A percentile compares a stretch with the other conserved stretches of the same genome.
Evolutionary conservation across 805 yeast genomes (phyloP).

Genomic region (Candida adriatica): DNA sequence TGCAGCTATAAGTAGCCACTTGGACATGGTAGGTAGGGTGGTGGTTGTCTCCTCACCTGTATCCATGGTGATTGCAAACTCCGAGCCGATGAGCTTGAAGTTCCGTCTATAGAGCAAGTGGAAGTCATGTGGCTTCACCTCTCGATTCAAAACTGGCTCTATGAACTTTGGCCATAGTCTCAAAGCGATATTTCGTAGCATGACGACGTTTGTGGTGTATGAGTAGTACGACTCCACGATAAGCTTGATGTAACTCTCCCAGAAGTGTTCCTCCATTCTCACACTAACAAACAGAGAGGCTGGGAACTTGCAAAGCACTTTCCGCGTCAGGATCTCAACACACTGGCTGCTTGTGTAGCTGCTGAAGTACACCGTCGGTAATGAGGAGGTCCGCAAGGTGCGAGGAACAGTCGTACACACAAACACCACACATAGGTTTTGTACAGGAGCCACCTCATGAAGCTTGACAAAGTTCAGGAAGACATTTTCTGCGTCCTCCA

Average conservation of each 20-base stretch:
- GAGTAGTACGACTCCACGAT: conserved; percentile 20
- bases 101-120: conserved; percentile 25
- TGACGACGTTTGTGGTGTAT: conserved; percentile 18
- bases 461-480: conserved; percentile 15
- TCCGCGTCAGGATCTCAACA: conserved; percentile 5
- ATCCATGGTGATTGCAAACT: conserved; percentile 23
- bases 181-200: conserved; percentile 12
- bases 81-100: conserved; percentile 26
- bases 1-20: conserved; percentile 72
- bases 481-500: conserved; percentile 18
- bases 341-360: conserved; percentile 14
- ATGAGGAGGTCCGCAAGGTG: conserved; percentile 13
- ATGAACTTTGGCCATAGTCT: conserved; percentile 21
- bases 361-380: conserved; percentile 16
- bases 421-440: conserved; percentile 17
- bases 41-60: conserved; percentile 16
- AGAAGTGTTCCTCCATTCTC: conserved; percentile 9
- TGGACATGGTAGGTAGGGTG: conserved; percentile 54
- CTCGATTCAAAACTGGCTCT: conserved; percentile 13
- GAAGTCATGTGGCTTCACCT: conserved; percentile 13
- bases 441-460: conserved; percentile 13
- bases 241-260: conserved; percentile 19
- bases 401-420: conserved; percentile 15
- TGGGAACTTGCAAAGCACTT: conserved; percentile 11
- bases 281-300: background rate